Conservation (phyloP, 805 yeast species). For the Starmera caribaea region DNA sequence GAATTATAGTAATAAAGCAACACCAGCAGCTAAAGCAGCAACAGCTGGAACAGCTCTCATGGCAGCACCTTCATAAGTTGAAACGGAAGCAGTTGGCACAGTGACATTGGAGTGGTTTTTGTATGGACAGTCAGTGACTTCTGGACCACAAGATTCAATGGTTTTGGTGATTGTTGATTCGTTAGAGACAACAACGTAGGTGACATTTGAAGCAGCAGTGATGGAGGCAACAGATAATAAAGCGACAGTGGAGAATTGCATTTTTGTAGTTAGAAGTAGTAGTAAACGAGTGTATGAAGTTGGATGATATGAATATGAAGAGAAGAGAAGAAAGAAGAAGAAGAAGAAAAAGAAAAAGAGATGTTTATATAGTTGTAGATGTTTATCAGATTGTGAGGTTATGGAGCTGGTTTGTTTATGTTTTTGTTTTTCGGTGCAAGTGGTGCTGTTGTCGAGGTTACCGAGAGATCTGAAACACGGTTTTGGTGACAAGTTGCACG, state of each 20-base stretch:
- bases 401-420: no score
- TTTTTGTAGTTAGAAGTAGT: slow-evolving; percentile 7
- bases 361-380: not conserved
- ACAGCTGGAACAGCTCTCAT: slow-evolving; percentile 19
- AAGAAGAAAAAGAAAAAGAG: not conserved
- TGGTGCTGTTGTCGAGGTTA: no score
- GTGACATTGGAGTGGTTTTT: slow-evolving; percentile 14
- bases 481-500: no score
- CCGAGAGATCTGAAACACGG: no score
- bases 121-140: slow-evolving; percentile 1
- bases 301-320: slow-evolving; percentile 6
- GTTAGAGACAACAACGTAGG: slow-evolving; percentile 6
- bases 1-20: slow-evolving; percentile 20
- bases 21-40: slow-evolving; percentile 21
- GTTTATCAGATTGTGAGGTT: no score
- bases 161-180: slow-evolving; percentile 6
- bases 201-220: slow-evolving; percentile 13
- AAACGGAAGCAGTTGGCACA: slow-evolving; percentile 16
- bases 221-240: slow-evolving; percentile 17
- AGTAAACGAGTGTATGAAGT: slow-evolving; percentile 17
- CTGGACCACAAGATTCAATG: slow-evolving; percentile 7
- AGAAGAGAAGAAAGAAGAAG: not conserved
- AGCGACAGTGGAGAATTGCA: slow-evolving; percentile 23
- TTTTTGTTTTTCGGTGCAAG: no score
- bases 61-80: slow-evolving; percentile 19